These are phyloP conservation scores for Ophiocordyceps camponoti-leonardi DNA, from an alignment of 2,329 filamentous ascomycete genomes.

Conservation along the genomic window DNA sequence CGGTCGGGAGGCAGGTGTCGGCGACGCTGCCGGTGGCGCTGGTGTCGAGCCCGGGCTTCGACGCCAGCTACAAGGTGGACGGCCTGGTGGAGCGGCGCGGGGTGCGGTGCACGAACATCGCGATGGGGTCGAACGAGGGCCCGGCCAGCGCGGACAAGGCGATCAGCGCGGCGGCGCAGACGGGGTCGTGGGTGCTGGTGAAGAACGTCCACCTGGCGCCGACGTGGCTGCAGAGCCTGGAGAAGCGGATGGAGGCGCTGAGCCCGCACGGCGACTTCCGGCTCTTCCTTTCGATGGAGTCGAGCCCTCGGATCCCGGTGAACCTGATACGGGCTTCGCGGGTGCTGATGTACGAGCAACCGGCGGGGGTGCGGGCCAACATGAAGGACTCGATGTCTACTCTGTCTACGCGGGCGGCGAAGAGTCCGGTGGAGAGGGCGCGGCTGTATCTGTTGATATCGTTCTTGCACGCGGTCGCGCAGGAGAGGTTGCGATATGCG, in stretches of 20 bases:
- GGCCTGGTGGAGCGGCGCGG: slow-evolving; percentile 72
- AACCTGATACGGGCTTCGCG: slow-evolving; percentile 85
- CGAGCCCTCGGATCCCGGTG: slow-evolving; percentile 89
- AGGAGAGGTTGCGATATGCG: slow-evolving; percentile 86
- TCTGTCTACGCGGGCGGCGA: slow-evolving; percentile 56
- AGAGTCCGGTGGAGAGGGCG: slow-evolving; percentile 77
- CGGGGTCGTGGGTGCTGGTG: slow-evolving; percentile 88
- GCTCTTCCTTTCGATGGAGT: slow-evolving; percentile 95
- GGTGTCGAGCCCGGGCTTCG: slow-evolving; percentile 89
- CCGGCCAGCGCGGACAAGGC: slow-evolving; percentile 88
- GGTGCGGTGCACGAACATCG: slow-evolving; percentile 84
- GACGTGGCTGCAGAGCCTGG: slow-evolving; percentile 89
- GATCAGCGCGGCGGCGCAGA: slow-evolving; percentile 78
- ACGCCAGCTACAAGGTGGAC: slow-evolving; percentile 98
- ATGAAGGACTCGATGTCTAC: slow-evolving; percentile 95
- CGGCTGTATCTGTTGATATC: slow-evolving; percentile 81
- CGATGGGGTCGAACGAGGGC: slow-evolving; percentile 96
- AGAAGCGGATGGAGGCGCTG: slow-evolving; percentile 90
- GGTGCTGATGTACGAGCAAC: slow-evolving; percentile 95
- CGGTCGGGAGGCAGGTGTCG: slow-evolving; percentile 71
- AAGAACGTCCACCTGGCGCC: slow-evolving; percentile 98
- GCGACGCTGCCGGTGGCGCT: slow-evolving; percentile 76
- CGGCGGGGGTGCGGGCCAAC: slow-evolving; percentile 87
- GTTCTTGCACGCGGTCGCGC: slow-evolving; percentile 89
- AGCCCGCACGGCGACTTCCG: slow-evolving; percentile 89